phyloP scores from a whole-genome alignment of 108 stramenopile genomes.

The Fragilariopsis cylindrus region DNA sequence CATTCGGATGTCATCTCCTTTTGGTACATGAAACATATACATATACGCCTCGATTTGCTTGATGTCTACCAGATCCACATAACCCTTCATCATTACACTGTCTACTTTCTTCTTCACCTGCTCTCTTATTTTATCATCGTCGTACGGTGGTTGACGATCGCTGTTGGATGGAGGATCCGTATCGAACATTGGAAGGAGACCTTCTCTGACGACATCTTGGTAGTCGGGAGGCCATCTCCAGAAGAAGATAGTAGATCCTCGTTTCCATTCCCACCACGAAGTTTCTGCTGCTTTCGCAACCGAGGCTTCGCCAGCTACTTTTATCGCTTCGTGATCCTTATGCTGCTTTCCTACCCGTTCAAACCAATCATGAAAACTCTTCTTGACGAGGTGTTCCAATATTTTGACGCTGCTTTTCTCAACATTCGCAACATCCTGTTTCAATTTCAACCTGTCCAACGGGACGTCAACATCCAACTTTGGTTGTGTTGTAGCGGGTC shows the following conservation, averaged over 20 bases:
- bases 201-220: no score
- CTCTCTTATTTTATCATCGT: slow-evolving; percentile 6
- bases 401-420: neutral
- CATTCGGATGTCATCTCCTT: slow-evolving; percentile 39
- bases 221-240: no score
- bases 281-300: neutral
- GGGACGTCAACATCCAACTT: no score
- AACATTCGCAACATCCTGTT: neutral
- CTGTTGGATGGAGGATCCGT: neutral
- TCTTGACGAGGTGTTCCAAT: neutral
- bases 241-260: no score
- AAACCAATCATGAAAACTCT: neutral
- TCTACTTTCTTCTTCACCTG: neutral
- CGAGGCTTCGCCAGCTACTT: slow-evolving; percentile 21
- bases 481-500: no score
- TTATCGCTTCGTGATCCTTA: neutral
- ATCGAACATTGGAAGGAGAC: neutral
- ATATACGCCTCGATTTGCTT: neutral
- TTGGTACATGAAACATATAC: slow-evolving; percentile 33
- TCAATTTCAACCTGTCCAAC: neutral
- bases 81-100: slow-evolving; percentile 1
- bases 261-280: no score
- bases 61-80: neutral
- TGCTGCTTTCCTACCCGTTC: neutral
- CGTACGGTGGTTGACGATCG: neutral